Base-by-base conservation (phyloP, 2,329 filamentous ascomycete species). In the Neofusicoccum laricinum region DNA sequence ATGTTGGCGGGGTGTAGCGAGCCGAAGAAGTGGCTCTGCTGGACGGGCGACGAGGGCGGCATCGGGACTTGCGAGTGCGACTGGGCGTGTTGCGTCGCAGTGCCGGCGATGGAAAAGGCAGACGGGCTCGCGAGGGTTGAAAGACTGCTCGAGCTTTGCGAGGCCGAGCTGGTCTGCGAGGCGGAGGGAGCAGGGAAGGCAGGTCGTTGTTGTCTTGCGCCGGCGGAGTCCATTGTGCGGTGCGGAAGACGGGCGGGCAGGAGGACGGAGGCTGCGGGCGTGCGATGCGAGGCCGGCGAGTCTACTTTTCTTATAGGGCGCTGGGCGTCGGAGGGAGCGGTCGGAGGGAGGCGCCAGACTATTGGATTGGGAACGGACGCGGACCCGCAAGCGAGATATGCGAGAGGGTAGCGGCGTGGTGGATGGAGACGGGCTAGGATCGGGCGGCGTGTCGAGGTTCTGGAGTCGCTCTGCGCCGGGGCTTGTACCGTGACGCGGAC, bases 91-190 rank as follows among this genome's bases (percentile, higher is more conserved):
- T 59, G 63, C 46, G 51, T 51, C 17, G 63, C 32, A 45, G 65
- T 12, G 67, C 67, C 17, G 67, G 64, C 46, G 66, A 57, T 48
- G 65, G 66, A 32, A 67, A 65, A 53, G 65, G 53, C 58, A 25
- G 64, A 38, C 57, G 66, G 53, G 19, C 65, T 66, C 66, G 72
- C 68, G 32, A 80, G 69, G 48, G 76, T 78, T 38, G 77, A 73
- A 36, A 78, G 73, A 69, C 78, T 81, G 71, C 74, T 79, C 64
- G 77, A 79, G 72, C 74, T 78, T 61, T 77, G 75, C 68, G 75
- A 79, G 48, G 71, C 70, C 2, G 77, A 76, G 25, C 71, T 71
- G 59, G 43, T 46, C 36, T 32, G 46, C 17, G 48, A 55, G 67
- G 67, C 66, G 25, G 36, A 15, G 61, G 34, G 19, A 50, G 32